Percentiles rank a stretch among this genome's conserved stretches.
These are phyloP conservation scores for Mortierella sp. DNA, from an alignment of 371 early-diverging fungal species.

Conservation along the genomic window DNA sequence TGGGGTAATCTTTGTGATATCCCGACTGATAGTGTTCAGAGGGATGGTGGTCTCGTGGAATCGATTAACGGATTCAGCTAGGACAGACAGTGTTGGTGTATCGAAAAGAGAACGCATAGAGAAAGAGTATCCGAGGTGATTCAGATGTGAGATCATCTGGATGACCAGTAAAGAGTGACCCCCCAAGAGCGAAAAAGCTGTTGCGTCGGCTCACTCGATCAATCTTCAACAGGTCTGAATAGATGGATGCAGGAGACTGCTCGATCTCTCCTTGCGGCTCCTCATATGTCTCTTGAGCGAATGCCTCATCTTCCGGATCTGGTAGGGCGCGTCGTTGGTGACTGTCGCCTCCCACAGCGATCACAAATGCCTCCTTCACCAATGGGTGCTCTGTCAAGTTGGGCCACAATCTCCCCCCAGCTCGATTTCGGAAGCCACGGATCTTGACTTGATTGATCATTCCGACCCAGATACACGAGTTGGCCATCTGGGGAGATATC, in stretches of 20 bases:
- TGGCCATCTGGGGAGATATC: constrained; percentile 49
- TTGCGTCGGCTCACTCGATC: constrained; percentile 16
- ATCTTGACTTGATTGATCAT: constrained; percentile 56
- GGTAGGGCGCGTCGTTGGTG: constrained; percentile 22
- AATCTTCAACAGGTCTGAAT: constrained; percentile 1
- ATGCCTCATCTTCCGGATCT: not conserved
- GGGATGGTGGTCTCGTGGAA: constrained; percentile 2
- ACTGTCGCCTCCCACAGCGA: constrained; percentile 1
- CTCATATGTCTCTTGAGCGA: constrained; percentile 9
- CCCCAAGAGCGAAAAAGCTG: constrained; percentile 28
- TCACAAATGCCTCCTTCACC: constrained; percentile 8
- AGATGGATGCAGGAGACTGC: constrained; percentile 10
- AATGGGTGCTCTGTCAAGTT: constrained; percentile 11
- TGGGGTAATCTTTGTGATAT: not conserved
- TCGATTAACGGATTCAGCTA: constrained; percentile 2
- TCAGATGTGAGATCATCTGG: constrained; percentile 1
- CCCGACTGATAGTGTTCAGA: constrained; percentile 8
- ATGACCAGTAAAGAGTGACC: constrained; percentile 32
- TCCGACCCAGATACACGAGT: constrained; percentile 34
- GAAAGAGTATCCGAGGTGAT: not conserved
- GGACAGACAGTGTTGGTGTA: not conserved
- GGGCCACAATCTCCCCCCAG: constrained; percentile 51
- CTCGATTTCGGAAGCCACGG: constrained; percentile 59
- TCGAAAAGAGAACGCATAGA: constrained; percentile 2
- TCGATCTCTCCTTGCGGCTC: constrained; percentile 14